phyloP scores from a whole-genome alignment of 805 yeast genomes.

The Diddensiella caesifluorescens region DNA sequence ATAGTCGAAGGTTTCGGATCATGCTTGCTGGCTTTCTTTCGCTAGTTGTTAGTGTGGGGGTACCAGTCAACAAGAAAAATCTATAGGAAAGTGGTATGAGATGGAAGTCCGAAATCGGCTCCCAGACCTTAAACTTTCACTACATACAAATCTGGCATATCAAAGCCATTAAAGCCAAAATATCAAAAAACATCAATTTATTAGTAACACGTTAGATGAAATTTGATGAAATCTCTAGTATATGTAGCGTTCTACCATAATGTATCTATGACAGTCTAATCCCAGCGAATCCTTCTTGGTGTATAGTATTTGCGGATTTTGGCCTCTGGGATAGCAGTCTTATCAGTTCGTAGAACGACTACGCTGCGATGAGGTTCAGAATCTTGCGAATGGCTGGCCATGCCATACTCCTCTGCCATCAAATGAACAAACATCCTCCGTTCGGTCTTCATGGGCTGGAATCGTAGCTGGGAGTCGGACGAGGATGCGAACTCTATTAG shows the following conservation, averaged over 20 bases:
- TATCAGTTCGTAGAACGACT: conserved; percentile 41
- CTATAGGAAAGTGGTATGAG: too few relatives aligned
- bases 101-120: too few relatives aligned
- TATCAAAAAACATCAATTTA: too few relatives aligned
- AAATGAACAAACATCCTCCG: conserved; percentile 71
- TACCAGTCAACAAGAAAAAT: too few relatives aligned
- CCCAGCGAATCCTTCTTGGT: conserved; percentile 2
- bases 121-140: too few relatives aligned
- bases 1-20: neutral
- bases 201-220: too few relatives aligned
- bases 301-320: conserved; percentile 8
- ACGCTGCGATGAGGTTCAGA: conserved; percentile 76
- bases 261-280: neutral
- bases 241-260: neutral
- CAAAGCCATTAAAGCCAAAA: neutral
- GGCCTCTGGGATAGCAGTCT: conserved; percentile 37
- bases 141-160: too few relatives aligned
- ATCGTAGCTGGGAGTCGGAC: conserved; percentile 44
- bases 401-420: conserved; percentile 51
- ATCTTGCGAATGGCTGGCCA: conserved; percentile 72
- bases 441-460: conserved; percentile 65
- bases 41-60: too few relatives aligned
- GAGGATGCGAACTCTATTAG: conserved; percentile 44
- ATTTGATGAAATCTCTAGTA: too few relatives aligned
- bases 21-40: too few relatives aligned